Evolutionary conservation across 768 basidiomycete species (phyloP).

Genomic region (Tylopilus felleus): DNA sequence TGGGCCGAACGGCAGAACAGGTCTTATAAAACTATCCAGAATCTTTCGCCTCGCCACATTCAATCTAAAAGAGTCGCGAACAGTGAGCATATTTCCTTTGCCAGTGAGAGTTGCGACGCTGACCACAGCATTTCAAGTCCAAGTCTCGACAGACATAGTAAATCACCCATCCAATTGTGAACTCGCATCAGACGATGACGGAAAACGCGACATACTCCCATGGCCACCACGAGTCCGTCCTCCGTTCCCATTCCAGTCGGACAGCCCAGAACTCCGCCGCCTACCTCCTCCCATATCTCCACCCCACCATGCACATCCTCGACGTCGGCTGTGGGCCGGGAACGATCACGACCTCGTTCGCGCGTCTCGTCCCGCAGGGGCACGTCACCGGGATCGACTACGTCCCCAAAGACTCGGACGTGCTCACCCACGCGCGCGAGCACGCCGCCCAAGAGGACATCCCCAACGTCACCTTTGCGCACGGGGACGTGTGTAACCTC

Average conservation of each 20-base stretch:
- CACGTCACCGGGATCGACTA: constrained; percentile 44
- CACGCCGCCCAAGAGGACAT: constrained; percentile 27
- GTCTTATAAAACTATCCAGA: no score
- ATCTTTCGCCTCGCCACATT: no score
- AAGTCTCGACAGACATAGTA: no score
- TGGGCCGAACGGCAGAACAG: no score
- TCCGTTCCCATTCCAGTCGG: constrained; percentile 35
- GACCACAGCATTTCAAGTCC: no score
- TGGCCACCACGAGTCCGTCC: constrained; percentile 33
- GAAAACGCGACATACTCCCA: constrained; percentile 15
- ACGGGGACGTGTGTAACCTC: constrained; percentile 39
- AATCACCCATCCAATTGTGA: not conserved
- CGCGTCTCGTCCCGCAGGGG: constrained; percentile 38
- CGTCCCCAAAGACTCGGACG: constrained; percentile 17
- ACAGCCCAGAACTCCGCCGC: constrained; percentile 38
- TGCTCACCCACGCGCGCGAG: constrained; percentile 35
- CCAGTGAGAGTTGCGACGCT: no score
- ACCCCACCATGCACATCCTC: constrained; percentile 40
- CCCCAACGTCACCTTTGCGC: constrained; percentile 38
- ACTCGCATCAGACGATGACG: not conserved
- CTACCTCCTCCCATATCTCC: constrained; percentile 37
- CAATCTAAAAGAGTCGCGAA: no score
- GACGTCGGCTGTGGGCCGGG: constrained; percentile 55
- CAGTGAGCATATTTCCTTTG: no score
- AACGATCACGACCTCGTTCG: constrained; percentile 46